These are phyloP conservation scores for Penicillium sp. DNA, from an alignment of 2,329 filamentous ascomycete genomes.

Conservation along the genomic window DNA sequence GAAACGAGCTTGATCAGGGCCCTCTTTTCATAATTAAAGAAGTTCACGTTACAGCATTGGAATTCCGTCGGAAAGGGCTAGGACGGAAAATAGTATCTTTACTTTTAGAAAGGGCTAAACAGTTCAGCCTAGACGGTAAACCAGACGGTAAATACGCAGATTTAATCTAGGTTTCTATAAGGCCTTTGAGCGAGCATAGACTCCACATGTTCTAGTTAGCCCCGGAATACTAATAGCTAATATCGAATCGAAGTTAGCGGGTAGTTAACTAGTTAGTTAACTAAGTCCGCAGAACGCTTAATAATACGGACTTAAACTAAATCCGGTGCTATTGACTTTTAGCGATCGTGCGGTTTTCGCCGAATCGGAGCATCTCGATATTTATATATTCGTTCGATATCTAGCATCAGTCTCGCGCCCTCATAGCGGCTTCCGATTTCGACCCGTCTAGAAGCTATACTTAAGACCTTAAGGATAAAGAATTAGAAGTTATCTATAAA, in stretches of 20 bases:
- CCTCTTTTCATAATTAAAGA: slow-evolving; percentile 40
- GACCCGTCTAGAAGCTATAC: slow-evolving; percentile 19
- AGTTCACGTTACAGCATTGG: slow-evolving; percentile 28
- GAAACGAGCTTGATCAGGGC: slow-evolving; percentile 36
- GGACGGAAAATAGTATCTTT: slow-evolving; percentile 39
- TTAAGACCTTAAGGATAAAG: slow-evolving; percentile 25
- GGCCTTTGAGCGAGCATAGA: slow-evolving; percentile 17
- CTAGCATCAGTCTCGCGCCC: slow-evolving; percentile 23
- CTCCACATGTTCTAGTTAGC: slow-evolving; percentile 28
- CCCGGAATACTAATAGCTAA: slow-evolving; percentile 26
- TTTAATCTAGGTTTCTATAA: background rate
- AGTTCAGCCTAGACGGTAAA: background rate
- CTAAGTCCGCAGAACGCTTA: slow-evolving; percentile 26
- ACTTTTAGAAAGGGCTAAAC: slow-evolving; percentile 36
- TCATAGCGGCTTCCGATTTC: slow-evolving; percentile 25
- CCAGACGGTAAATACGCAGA: background rate
- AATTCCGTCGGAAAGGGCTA: slow-evolving; percentile 40
- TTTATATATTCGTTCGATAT: slow-evolving; percentile 29
- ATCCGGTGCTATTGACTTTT: slow-evolving; percentile 27
- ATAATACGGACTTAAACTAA: slow-evolving; percentile 15
- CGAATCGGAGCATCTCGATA: slow-evolving; percentile 27
- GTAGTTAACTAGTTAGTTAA: too few relatives aligned
- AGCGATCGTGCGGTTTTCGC: slow-evolving; percentile 33
- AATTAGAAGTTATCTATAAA: slow-evolving; percentile 16
- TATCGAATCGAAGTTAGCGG: slow-evolving; percentile 22